Conservation (phyloP, 2,329 filamentous ascomycete genomes). For the Colletotrichum somersetense region DNA sequence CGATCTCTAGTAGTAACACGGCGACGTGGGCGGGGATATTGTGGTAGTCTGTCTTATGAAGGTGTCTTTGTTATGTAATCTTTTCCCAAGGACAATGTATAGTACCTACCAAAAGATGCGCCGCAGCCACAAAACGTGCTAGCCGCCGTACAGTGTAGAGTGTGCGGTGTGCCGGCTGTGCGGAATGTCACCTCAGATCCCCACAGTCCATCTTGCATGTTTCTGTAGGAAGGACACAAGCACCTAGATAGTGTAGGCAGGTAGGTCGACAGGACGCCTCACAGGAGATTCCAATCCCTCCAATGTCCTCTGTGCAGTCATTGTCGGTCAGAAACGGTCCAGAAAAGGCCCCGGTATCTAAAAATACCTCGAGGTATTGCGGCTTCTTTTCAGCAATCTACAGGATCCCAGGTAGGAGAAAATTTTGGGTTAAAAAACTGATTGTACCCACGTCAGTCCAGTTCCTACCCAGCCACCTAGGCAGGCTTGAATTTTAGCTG, state of each 20-base stretch:
- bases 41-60: not conserved
- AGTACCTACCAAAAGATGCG: too few relatives aligned
- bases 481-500: constrained; percentile 5
- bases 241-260: not conserved
- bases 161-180: not conserved
- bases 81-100: not conserved
- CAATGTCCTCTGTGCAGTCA: not conserved
- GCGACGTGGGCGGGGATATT: not conserved
- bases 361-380: not conserved
- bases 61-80: not conserved
- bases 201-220: constrained; percentile 16
- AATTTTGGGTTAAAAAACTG: too few relatives aligned
- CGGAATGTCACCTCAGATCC: constrained; percentile 15
- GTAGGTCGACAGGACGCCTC: not conserved
- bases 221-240: not conserved
- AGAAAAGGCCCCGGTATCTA: not conserved
- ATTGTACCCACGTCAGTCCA: not conserved
- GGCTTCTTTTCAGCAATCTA: not conserved
- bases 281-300: not conserved
- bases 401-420: not conserved
- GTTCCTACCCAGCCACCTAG: not conserved
- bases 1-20: not conserved
- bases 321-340: too few relatives aligned
- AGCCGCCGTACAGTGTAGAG: too few relatives aligned
- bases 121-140: too few relatives aligned